Conservation (phyloP, 495 filamentous ascomycete genomes). For the Xylaria nigripes region DNA sequence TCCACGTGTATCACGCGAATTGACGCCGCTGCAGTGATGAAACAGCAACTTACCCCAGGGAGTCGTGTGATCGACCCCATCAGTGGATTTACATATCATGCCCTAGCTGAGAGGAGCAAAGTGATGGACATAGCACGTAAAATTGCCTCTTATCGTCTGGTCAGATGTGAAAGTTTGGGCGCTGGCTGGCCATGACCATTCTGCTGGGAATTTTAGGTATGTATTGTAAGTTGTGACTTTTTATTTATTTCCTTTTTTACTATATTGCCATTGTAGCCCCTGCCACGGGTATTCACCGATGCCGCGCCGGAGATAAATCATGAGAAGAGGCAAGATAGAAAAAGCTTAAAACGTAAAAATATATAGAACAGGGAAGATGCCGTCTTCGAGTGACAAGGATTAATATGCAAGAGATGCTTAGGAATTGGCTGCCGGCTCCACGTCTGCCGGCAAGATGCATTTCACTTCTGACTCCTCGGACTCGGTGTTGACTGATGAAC, state of each 20-base stretch:
- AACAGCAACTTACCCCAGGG: background rate
- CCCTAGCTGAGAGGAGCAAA: conserved; percentile 1
- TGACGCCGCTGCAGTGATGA: background rate
- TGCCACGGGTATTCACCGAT: background rate
- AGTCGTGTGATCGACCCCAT: conserved; percentile 6
- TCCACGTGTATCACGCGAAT: conserved; percentile 10
- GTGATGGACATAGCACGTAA: background rate
- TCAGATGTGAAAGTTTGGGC: background rate
- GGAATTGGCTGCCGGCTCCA: background rate
- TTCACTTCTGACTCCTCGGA: background rate
- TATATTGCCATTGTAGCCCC: background rate
- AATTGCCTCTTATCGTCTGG: background rate
- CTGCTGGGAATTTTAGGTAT: background rate
- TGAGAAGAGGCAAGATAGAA: background rate
- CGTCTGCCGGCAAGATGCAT: background rate
- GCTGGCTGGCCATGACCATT: background rate
- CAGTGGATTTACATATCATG: background rate
- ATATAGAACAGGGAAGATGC: conserved; percentile 2
- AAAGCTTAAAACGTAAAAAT: background rate
- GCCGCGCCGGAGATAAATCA: background rate
- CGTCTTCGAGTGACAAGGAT: background rate
- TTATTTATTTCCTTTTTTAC: background rate
- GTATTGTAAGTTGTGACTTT: background rate
- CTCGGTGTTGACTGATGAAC: background rate
- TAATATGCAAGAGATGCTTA: conserved; percentile 4